Evolutionary conservation across 2,329 filamentous ascomycete genomes (phyloP), one percentile per base, ranked within the genome.

Genomic region (Lachnellula suecica): DNA sequence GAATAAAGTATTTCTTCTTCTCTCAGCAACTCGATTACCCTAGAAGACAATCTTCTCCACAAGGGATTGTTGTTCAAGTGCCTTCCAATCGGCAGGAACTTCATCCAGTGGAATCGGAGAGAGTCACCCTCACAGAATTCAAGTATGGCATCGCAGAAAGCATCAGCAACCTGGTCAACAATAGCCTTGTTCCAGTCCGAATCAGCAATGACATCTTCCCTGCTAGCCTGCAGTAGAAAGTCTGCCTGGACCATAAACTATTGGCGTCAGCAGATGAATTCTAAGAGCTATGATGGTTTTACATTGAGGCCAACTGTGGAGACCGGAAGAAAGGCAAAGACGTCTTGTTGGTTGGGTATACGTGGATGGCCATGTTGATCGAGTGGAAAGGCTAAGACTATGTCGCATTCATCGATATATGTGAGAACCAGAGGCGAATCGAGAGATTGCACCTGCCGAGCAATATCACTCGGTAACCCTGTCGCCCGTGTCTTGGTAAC

Each of bases 271-370:
- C 23, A 46, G n/a, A 17, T n/a, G 13, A 34, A 17, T 47, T 38
- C 4, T 8, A 4, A 19, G 15, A 9, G 20, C 34, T 15, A 11
- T n/a, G 23, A 10, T 17, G n/a, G 43, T 44, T 54, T 51, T 49
- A 62, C 58, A 43, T 50, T 57, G 34, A 62, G 59, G 4, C 54
- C 53, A 25, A 54, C 37, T 20, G n/a, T 48, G 25, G 54, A 31
- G 42, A 63, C 27, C n/a, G 60, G 60, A 35, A 63, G 52, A 53
- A 61, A 63, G 6, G 60, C 59, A 47, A 51, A 59, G 4, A 53
- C 38, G 41, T 52, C 23, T 29, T 60, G 58, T 9, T n/a, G 8
- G n/a, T 7, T 22, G 8, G 35, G 27, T 23, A 54, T 54, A 17
- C 50, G 15, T 41, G 52, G 50, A 13, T 38, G 23, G 24, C 13